Percentiles rank a stretch among this genome's conserved stretches.
Evolutionary conservation across 2,329 filamentous ascomycete species (phyloP).

Genomic region (Penicillium sp.): DNA sequence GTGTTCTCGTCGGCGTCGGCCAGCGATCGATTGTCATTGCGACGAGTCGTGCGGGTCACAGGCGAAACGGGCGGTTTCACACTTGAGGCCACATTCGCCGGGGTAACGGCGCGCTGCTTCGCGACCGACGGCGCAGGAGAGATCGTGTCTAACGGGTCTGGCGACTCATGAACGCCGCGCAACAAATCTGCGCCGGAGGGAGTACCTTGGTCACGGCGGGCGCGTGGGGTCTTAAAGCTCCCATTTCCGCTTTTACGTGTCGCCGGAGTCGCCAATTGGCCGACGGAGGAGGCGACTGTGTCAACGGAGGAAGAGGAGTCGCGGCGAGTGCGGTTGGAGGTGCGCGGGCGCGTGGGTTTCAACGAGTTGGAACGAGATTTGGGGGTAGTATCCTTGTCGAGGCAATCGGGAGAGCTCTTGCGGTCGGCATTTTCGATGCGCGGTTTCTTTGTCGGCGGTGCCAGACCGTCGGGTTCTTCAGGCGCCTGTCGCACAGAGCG

Average conservation of each 20-base stretch:
- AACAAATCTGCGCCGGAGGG: conserved; percentile 11
- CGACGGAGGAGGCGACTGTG: conserved; percentile 10
- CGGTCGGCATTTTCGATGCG: conserved; percentile 22
- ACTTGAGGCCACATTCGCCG: conserved; percentile 6
- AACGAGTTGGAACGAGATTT: conserved; percentile 9
- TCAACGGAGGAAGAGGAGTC: conserved; percentile 17
- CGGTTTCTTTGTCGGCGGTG: conserved; percentile 29
- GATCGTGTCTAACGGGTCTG: conserved; percentile 28
- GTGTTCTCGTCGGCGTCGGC: neutral
- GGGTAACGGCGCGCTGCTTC: conserved; percentile 7
- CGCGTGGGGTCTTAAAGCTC: conserved; percentile 7
- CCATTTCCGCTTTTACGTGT: conserved; percentile 16
- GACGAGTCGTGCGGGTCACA: conserved; percentile 17
- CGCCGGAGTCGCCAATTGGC: conserved; percentile 12
- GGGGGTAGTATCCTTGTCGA: conserved; percentile 20
- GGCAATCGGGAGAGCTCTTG: conserved; percentile 34
- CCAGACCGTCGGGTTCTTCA: conserved; percentile 17
- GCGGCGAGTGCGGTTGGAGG: conserved; percentile 13
- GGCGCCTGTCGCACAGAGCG: conserved; percentile 34
- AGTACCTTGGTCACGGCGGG: conserved; percentile 8
- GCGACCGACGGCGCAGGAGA: conserved; percentile 12
- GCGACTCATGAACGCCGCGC: conserved; percentile 18
- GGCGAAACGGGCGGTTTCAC: conserved; percentile 13
- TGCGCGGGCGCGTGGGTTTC: conserved; percentile 18
- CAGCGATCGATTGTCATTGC: conserved; percentile 3